Evolutionary conservation across 2,329 filamentous ascomycete species (phyloP).

Genomic region (Diplodia scrobiculata): DNA sequence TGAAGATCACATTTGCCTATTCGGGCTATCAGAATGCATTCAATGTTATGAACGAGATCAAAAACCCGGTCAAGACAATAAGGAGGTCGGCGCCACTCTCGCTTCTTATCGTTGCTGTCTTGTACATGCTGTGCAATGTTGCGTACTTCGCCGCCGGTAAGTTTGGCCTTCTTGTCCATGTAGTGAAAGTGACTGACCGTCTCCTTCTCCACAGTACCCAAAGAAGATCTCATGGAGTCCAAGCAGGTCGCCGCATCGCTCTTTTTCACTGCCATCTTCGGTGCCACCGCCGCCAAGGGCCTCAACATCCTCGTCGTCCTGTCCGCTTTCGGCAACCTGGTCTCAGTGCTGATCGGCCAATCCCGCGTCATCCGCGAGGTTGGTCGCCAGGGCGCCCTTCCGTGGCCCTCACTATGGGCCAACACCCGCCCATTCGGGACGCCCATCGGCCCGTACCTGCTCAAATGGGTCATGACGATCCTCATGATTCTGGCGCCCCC

Average conservation of each 20-base stretch:
- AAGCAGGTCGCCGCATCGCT: slow-evolving; percentile 69
- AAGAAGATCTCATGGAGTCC: slow-evolving; percentile 67
- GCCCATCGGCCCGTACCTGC: slow-evolving; percentile 66
- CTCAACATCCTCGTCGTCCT: slow-evolving; percentile 64
- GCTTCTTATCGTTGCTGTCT: slow-evolving; percentile 61
- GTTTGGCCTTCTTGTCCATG: slow-evolving; percentile 36
- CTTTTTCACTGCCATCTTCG: slow-evolving; percentile 68
- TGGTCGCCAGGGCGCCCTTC: slow-evolving; percentile 67
- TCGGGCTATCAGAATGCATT: slow-evolving; percentile 41
- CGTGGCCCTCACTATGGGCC: slow-evolving; percentile 62
- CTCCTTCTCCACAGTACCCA: slow-evolving; percentile 52
- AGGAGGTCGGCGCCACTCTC: slow-evolving; percentile 63
- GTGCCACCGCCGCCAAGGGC: slow-evolving; percentile 51
- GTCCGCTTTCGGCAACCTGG: slow-evolving; percentile 70
- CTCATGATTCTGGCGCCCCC: slow-evolving; percentile 68
- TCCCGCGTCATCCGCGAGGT: slow-evolving; percentile 39
- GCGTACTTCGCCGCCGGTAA: slow-evolving; percentile 61
- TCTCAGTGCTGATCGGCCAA: slow-evolving; percentile 47
- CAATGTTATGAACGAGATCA: slow-evolving; percentile 42
- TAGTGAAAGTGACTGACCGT: slow-evolving; percentile 34
- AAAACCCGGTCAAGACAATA: slow-evolving; percentile 64
- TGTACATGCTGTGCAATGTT: slow-evolving; percentile 68
- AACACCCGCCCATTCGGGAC: slow-evolving; percentile 68
- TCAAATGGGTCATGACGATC: slow-evolving; percentile 69
- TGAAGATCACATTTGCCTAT: slow-evolving; percentile 42